Conservation (phyloP, 495 filamentous ascomycete species). For the Podospora conica region DNA sequence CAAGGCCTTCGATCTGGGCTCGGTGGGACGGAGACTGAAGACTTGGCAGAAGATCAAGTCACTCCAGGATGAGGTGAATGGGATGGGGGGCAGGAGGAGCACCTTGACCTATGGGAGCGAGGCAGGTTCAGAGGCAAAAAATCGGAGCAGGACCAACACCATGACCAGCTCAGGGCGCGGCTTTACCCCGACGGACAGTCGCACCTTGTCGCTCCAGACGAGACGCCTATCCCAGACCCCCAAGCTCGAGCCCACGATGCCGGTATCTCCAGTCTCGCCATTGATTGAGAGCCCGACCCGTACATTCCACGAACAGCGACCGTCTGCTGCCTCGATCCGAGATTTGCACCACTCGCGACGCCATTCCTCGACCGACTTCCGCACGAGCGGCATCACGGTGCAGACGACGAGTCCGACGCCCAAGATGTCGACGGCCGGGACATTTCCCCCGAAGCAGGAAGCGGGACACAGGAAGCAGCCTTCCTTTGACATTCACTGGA, state of each 20-base stretch:
- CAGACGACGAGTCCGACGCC: conserved; percentile 26
- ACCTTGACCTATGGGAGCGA: conserved; percentile 50
- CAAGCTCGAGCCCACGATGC: conserved; percentile 32
- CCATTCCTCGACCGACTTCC: conserved; percentile 80
- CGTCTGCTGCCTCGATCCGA: conserved; percentile 79
- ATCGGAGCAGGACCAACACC: conserved; percentile 46
- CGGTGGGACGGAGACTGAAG: conserved; percentile 78
- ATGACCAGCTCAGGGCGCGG: conserved; percentile 76
- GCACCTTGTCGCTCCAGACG: conserved; percentile 34
- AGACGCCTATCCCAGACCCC: conserved; percentile 42
- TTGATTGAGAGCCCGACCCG: conserved; percentile 52
- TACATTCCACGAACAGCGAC: conserved; percentile 43
- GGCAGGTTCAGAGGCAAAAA: conserved; percentile 44
- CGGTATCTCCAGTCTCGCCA: conserved; percentile 39
- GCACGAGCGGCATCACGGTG: conserved; percentile 31
- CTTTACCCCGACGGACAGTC: conserved; percentile 39
- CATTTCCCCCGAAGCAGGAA: conserved; percentile 29
- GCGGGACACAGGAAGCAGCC: conserved; percentile 66
- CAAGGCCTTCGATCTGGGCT: conserved; percentile 91
- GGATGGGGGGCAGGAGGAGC: conserved; percentile 35
- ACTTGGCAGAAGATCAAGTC: conserved; percentile 94
- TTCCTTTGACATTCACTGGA: conserved; percentile 90
- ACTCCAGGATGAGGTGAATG: conserved; percentile 75
- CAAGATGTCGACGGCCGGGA: conserved; percentile 28
- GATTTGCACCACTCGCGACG: conserved; percentile 79